Percentiles rank a stretch among this genome's conserved stretches.
These are phyloP conservation scores for Penicillium angulare DNA, from an alignment of 495 filamentous ascomycete genomes.

Conservation along the genomic window DNA sequence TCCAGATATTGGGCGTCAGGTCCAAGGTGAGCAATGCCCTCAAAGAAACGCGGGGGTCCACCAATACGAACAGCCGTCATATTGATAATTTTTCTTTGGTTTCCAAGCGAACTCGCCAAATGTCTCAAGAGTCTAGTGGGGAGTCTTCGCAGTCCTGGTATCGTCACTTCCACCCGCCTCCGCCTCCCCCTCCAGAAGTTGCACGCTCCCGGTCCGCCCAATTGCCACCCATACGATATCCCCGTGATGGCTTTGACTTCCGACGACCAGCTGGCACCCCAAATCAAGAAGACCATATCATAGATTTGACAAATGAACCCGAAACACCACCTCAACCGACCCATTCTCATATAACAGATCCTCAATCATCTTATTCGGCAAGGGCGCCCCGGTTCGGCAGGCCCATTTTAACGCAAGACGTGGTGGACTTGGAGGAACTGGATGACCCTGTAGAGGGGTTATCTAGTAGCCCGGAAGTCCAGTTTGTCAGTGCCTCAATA, in stretches of 20 bases:
- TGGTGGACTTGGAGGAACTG: constrained; percentile 37
- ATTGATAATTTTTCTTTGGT: constrained; percentile 7
- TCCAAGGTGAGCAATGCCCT: constrained; percentile 34
- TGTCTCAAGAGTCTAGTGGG: constrained; percentile 31
- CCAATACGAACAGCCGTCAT: constrained; percentile 4
- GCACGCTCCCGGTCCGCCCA: constrained; percentile 12
- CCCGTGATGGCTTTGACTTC: constrained; percentile 51
- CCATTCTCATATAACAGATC: constrained; percentile 1
- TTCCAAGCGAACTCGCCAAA: constrained; percentile 37
- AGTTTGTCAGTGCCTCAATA: constrained; percentile 24
- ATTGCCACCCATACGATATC: constrained; percentile 33
- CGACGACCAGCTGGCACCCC: constrained; percentile 41
- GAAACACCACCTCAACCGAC: constrained; percentile 32
- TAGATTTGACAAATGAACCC: constrained; percentile 55
- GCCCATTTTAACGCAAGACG: constrained; percentile 29
- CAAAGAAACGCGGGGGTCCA: constrained; percentile 24
- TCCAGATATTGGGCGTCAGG: constrained; percentile 41
- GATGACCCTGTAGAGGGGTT: constrained; percentile 15
- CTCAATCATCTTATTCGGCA: constrained; percentile 7
- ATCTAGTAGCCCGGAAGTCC: constrained; percentile 38
- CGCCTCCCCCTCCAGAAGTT: constrained; percentile 14
- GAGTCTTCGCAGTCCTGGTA: constrained; percentile 20
- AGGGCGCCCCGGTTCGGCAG: constrained; percentile 33
- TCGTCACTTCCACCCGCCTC: constrained; percentile 17
- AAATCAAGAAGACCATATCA: constrained; percentile 36